Base-by-base conservation (phyloP, 108 stramenopile genomes). In the Bacterosira constricta region DNA sequence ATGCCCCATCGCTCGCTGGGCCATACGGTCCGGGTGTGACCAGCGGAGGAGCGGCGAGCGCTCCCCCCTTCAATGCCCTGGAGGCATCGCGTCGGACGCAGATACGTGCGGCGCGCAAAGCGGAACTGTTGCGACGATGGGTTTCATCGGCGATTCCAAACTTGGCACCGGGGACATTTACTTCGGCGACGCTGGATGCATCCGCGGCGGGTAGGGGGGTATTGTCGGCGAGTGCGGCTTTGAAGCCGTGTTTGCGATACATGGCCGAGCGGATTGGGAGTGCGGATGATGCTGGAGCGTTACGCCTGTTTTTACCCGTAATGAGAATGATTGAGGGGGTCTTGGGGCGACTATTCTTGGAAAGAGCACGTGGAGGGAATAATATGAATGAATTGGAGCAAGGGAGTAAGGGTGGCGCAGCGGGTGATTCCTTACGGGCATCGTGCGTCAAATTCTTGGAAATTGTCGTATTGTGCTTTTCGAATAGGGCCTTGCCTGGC, bases 361-460 rank as follows among this genome's bases (percentile, higher is more conserved):
- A 70, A 32, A 25, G 77, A 17, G 55, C 51, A 23, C 35, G 77
- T 15, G 46, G 41, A 17, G 55, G 42, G 12, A 44, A 32, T 32
- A 59, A 12, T 31, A n/a, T n/a, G n/a, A 69, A 50, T 30, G 62
- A 17, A 27, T 15, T 47, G 12, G 52, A 71, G 64, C 34, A 42
- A 61, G 20, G 32, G 29, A 18, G 30, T 9, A 34, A 27, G 51
- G 53, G 60, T 53, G 45, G 45, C 54, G 27, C 30, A 44, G 61
- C 60, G 46, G 46, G 62, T 8, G 94, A 92, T 75, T 83, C 86
- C 13, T 55, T 96, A 32, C 74, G 87, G 58, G 81, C 86, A 69
- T 83, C 95, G 5, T 92, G 88, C 55, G 79, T 96, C 71, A 96
- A 96, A 63, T 96, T 96, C 76, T 59, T 93, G 46, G 95, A 96